Conservation (phyloP, 768 basidiomycete species). For the Agrocybe praecox region DNA sequence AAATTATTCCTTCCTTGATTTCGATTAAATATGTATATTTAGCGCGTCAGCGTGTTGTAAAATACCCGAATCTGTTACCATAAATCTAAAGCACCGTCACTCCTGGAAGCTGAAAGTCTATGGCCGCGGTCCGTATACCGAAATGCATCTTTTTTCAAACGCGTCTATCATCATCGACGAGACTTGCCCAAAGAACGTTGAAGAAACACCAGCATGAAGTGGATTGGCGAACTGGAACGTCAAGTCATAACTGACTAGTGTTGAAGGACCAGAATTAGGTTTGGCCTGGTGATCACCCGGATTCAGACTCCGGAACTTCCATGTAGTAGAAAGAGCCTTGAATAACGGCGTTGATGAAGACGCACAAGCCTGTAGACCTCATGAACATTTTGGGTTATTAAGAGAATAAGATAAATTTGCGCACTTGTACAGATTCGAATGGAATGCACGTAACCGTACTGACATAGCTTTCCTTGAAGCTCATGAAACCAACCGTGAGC, state of each 20-base stretch:
- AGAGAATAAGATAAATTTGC: not conserved
- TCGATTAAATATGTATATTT: no score
- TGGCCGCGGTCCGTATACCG: constrained; percentile 61
- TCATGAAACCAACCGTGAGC: constrained; percentile 85
- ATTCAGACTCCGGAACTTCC: constrained; percentile 18
- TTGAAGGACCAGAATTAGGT: constrained; percentile 45
- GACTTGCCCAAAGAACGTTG: constrained; percentile 84
- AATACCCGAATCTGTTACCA: not conserved
- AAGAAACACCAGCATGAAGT: constrained; percentile 80
- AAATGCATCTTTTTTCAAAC: constrained; percentile 83
- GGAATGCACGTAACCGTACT: constrained; percentile 84
- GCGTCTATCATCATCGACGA: constrained; percentile 89
- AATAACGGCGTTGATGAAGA: constrained; percentile 25
- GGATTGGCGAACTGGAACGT: constrained; percentile 88
- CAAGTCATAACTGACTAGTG: constrained; percentile 83
- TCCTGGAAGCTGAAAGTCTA: not conserved
- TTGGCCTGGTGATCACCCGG: not conserved
- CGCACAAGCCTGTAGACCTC: constrained; percentile 18
- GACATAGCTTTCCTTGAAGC: constrained; percentile 85
- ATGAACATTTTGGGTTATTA: not conserved
- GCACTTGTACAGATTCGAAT: constrained; percentile 76
- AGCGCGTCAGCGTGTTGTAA: not conserved
- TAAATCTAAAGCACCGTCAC: not conserved
- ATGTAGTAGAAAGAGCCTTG: constrained; percentile 26
- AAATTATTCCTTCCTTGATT: no score